Evolutionary conservation across 2,329 filamentous ascomycete species (phyloP), one percentile per base, ranked within the genome.

Genomic region (Penicillium sp.): DNA sequence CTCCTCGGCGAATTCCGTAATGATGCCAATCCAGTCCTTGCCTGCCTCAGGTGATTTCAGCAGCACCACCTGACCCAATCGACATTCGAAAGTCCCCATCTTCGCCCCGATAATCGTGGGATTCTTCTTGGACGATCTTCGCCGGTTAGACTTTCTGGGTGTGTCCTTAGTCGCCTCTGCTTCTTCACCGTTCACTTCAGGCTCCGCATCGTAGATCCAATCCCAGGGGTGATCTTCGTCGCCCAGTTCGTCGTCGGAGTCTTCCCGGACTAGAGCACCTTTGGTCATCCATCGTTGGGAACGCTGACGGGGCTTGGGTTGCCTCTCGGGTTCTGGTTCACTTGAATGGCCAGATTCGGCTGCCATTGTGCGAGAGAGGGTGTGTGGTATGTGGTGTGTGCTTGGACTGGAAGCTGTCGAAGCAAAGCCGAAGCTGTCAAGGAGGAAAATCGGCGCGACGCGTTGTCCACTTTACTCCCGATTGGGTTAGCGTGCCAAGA

Each of bases 11-110:
- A 99, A 96, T 39, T 90, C 87, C 66, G 88, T 89, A 48, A 97
- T 88, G 58, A 99, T 86, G 29, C 91, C 94, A 2, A 95, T 89
- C 92, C 94, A 99, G 10, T 92, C 89, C 66, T 95, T 91, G 61
- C 91, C 91, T 36, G 85, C 84, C 3, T 90, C 91, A 34, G 95
- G 91, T 1, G 92, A 91, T 72, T 96, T 95, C 51, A 99, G 81
- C 36, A 97, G 80, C 31, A 97, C 88, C 18, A 86, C 84, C 68
- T 99, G 92, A 40, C 94, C 94, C 33, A 96, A 71, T 50, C 78
- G 82, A 75, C 92, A 96, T 68, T 88, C 83, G 61, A 97, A 96
- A 11, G 73, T 79, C 21, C 92, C 92, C 82, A 92, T 92, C 23
- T 85, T 85, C 18, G 93, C 94, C 3, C 91, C 94, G 36, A 94